phyloP scores from a whole-genome alignment of 164 flowering plant species.

The Magnolia kwangsiensis region DNA sequence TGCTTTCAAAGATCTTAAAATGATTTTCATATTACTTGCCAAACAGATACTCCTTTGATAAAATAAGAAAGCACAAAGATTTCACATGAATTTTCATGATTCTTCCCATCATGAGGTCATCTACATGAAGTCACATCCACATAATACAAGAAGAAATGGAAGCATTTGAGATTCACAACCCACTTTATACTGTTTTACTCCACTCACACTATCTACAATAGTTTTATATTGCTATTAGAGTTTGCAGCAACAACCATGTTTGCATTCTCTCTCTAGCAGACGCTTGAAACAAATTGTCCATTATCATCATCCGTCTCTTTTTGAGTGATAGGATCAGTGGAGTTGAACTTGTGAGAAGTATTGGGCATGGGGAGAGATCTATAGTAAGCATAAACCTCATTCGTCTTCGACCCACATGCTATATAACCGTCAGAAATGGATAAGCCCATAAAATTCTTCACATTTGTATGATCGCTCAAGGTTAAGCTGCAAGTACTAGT shows the following conservation, averaged over 20 bases:
- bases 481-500: slow-evolving; percentile 70
- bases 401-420: slow-evolving; percentile 96
- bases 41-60: not conserved
- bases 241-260: slow-evolving; percentile 82
- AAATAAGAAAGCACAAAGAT: not conserved
- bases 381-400: slow-evolving; percentile 88
- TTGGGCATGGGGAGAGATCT: slow-evolving; percentile 92
- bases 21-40: not conserved
- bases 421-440: slow-evolving; percentile 85
- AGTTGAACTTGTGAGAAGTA: slow-evolving; percentile 84
- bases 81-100: not conserved
- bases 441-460: slow-evolving; percentile 96
- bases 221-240: slow-evolving; percentile 81
- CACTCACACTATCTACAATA: slow-evolving; percentile 64
- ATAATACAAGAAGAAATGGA: not conserved
- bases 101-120: not conserved
- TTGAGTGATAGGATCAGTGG: slow-evolving; percentile 79
- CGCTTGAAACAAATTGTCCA: slow-evolving; percentile 90
- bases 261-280: slow-evolving; percentile 87
- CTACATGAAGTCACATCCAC: not conserved
- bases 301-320: slow-evolving; percentile 76
- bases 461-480: slow-evolving; percentile 79
- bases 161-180: not conserved
- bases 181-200: not conserved
- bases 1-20: not conserved